phyloP scores from a whole-genome alignment of 495 filamentous ascomycete species.

The Neurospora discreta region DNA sequence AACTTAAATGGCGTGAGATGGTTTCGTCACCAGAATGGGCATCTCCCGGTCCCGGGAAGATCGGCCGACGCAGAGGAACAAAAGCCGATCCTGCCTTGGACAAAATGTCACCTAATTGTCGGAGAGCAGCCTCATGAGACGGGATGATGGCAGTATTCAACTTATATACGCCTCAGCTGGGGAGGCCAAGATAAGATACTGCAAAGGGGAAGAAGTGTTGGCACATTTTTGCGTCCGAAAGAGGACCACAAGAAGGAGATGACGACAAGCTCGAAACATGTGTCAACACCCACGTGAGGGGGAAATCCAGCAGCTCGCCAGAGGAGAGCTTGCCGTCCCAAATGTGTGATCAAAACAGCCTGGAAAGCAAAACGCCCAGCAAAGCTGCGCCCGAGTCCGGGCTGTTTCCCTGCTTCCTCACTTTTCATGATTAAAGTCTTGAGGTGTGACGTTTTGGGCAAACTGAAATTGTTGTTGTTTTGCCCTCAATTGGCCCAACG shows the following conservation, averaged over 20 bases:
- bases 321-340: not conserved
- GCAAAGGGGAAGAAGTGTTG: not conserved
- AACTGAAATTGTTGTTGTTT: constrained; percentile 37
- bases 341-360: not conserved
- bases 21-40: not conserved
- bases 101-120: not conserved
- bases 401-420: constrained; percentile 8
- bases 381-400: not conserved
- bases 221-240: constrained; percentile 2
- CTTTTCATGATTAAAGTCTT: constrained; percentile 27
- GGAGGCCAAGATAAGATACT: not conserved
- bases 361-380: not conserved
- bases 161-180: not conserved
- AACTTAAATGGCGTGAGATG: not conserved
- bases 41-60: not conserved
- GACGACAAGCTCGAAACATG: not conserved
- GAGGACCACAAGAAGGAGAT: not conserved
- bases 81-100: not conserved
- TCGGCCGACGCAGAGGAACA: not conserved
- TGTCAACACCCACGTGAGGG: not conserved
- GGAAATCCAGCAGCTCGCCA: not conserved
- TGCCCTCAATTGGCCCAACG: constrained; percentile 23
- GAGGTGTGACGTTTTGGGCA: constrained; percentile 38
- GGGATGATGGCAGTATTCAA: not conserved
- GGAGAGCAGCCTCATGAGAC: not conserved